A percentile compares a stretch with the other conserved stretches of the same genome.
These are phyloP conservation scores for Corymbia citriodora DNA, from an alignment of 441 rosid genomes.

Conservation along the genomic window DNA sequence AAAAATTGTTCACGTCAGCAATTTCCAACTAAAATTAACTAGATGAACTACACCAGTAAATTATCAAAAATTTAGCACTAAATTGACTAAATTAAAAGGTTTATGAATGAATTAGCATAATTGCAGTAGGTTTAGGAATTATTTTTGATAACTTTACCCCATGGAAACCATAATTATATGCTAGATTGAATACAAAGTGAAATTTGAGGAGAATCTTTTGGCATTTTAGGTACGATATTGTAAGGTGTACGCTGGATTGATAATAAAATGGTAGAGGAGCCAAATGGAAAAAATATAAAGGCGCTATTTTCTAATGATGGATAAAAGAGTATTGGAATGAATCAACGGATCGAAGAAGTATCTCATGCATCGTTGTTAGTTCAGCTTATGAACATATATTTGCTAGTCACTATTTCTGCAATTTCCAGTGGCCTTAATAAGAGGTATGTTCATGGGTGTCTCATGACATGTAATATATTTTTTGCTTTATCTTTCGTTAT, in stretches of 20 bases:
- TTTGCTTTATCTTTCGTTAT: neutral
- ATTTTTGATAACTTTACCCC: too few relatives aligned
- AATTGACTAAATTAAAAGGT: neutral
- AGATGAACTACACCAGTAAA: too few relatives aligned
- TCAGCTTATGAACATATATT: neutral
- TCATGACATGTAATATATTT: neutral
- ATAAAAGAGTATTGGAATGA: neutral
- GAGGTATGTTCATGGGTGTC: neutral
- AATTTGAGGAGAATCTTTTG: neutral
- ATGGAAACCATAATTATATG: neutral
- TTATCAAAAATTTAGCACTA: neutral
- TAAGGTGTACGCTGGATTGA: neutral
- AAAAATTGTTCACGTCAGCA: rapidly evolving
- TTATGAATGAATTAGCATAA: neutral
- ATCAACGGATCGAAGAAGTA: neutral
- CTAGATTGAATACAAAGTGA: neutral
- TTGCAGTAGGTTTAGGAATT: too few relatives aligned
- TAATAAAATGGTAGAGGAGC: neutral
- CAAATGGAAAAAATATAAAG: neutral
- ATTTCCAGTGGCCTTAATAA: neutral
- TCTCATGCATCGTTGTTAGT: neutral
- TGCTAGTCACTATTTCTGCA: neutral
- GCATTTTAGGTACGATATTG: neutral
- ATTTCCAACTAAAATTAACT: rapidly evolving
- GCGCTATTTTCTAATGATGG: neutral